Conservation (phyloP, 208 protist species). For the Leptomonas seymouri region DNA sequence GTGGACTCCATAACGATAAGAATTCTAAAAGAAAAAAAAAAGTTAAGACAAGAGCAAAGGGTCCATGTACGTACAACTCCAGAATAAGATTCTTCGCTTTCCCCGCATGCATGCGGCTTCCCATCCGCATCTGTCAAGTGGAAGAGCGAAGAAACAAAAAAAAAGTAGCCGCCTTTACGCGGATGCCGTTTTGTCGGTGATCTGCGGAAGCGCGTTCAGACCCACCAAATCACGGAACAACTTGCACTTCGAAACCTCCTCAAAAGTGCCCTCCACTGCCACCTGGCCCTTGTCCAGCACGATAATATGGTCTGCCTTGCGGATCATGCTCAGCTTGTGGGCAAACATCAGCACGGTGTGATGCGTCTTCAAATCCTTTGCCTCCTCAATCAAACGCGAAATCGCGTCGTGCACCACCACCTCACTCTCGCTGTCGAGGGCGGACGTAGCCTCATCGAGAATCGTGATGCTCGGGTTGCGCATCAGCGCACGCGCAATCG, state of each 20-base stretch:
- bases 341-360: slow-evolving; percentile 89
- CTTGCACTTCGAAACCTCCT: slow-evolving; percentile 56
- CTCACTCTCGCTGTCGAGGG: slow-evolving; percentile 92
- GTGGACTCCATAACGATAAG: background rate
- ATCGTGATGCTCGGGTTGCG: slow-evolving; percentile 88
- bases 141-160: background rate
- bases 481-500: slow-evolving; percentile 91
- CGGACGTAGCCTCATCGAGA: slow-evolving; percentile 94
- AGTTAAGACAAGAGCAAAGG: slow-evolving; percentile 1
- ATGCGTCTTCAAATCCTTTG: slow-evolving; percentile 42
- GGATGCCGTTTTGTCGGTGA: background rate
- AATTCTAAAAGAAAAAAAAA: background rate
- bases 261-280: slow-evolving; percentile 72
- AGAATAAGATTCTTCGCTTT: too few relatives aligned
- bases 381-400: slow-evolving; percentile 68
- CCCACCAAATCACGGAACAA: slow-evolving; percentile 78
- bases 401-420: slow-evolving; percentile 90
- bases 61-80: too few relatives aligned
- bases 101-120: too few relatives aligned
- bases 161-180: background rate
- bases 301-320: slow-evolving; percentile 86
- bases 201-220: slow-evolving; percentile 23
- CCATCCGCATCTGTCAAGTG: too few relatives aligned
- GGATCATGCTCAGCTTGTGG: slow-evolving; percentile 89
- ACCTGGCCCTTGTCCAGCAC: slow-evolving; percentile 85